Percentiles rank a stretch among this genome's conserved stretches.
phyloP scores from a whole-genome alignment of 306 rosid genomes.

The Medicago arabica region DNA sequence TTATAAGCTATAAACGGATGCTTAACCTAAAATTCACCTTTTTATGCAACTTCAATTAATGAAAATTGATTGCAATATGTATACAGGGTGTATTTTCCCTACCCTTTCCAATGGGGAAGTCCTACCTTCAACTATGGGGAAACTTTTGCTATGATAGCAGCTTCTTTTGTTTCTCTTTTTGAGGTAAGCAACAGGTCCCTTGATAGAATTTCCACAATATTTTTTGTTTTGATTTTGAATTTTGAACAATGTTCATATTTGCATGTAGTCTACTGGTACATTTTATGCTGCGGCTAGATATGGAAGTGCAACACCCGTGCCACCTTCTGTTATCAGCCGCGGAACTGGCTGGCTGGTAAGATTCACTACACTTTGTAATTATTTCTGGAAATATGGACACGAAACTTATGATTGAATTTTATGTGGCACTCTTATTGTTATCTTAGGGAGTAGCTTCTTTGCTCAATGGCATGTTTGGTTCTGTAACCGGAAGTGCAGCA shows the following conservation, averaged over 20 bases:
- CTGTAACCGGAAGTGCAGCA: conserved; percentile 3
- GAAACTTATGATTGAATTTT: neutral
- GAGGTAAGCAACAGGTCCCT: conserved; percentile 53
- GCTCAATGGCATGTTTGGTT: conserved; percentile 15
- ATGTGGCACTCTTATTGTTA: neutral
- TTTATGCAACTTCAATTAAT: neutral
- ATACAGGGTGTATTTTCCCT: conserved; percentile 77
- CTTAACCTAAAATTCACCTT: neutral
- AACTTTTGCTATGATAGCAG: conserved; percentile 84
- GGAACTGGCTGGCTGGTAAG: conserved; percentile 9
- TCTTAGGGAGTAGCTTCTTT: conserved; percentile 19
- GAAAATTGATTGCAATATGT: neutral
- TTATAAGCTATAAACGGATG: neutral
- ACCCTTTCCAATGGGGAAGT: conserved; percentile 91
- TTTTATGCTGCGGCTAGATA: conserved; percentile 15
- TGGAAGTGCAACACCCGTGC: conserved; percentile 6
- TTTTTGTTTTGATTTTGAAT: neutral
- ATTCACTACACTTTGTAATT: neutral
- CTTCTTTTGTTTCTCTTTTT: conserved; percentile 77
- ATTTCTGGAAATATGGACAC: neutral
- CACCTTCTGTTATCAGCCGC: conserved; percentile 16
- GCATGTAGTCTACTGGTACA: neutral
- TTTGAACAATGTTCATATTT: neutral
- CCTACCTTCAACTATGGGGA: conserved; percentile 83
- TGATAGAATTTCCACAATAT: neutral